Evolutionary conservation across 2,329 filamentous ascomycete genomes (phyloP), one percentile per base, ranked within the genome.

Genomic region (Epichloe festucae): DNA sequence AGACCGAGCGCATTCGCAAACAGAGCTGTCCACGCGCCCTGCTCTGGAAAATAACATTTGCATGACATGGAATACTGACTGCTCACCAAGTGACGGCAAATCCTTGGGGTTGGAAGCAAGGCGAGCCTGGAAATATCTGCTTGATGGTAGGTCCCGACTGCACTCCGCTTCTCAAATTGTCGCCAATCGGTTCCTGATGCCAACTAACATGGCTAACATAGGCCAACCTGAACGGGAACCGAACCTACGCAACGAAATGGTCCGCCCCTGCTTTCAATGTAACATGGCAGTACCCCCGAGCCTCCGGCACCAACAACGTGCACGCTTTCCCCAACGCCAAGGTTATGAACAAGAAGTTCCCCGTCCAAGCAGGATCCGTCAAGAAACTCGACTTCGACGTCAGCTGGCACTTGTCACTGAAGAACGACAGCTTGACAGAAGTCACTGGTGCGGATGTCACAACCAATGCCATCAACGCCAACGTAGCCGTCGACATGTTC

Each of bases 401-500:
- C 42, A 60, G 68, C 45, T 81, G 75, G 77, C 68, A 68, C 2
- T 76, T 57, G 67, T 67, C n/a, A 44, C 69, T 7, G 73, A 75
- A 54, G 53, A 70, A 76, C 56, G 56, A 60, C 12, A 64, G 67
- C 0, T 62, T 62, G 4, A 58, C 63, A 1, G 61, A 62, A 11
- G 71, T 70, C 2, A 64, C 70, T 52, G 53, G 62, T 3, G 38
- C 61, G 0, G 59, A 61, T 0, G 62, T 78, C 12, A 59, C 54
- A 3, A 53, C 62, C 0, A 61, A 63, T n/a, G 54, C 59, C 0
- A 62, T 77, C 53, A 75, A 77, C 57, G 65, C 74, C 61, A 80
- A 80, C 66, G 75, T 81, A 36, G 76, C 76, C 38, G 66, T 81
- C 54, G 77, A 81, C 65, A 76, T 80, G 70, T 81, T 79, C 63